Conservation (phyloP, 371 early-diverging fungal species). For the Actinomortierella wolfii region DNA sequence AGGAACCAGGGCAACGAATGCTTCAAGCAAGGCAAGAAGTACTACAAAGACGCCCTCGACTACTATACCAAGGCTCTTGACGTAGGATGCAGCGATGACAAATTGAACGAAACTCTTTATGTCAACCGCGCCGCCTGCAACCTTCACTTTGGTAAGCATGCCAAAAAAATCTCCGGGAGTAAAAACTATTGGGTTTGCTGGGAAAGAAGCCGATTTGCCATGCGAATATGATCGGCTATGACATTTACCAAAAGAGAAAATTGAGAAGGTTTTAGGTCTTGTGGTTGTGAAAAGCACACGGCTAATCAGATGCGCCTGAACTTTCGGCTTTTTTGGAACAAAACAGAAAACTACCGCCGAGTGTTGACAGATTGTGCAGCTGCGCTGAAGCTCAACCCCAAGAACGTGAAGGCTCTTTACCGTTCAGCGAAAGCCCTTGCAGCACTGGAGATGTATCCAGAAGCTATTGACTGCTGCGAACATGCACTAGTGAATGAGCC, state of each 20-base stretch:
- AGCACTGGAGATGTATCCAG: constrained; percentile 77
- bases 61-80: constrained; percentile 91
- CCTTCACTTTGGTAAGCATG: constrained; percentile 82
- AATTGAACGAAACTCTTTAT: constrained; percentile 78
- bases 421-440: constrained; percentile 86
- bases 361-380: constrained; percentile 89
- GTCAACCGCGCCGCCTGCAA: constrained; percentile 94
- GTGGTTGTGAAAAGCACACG: too few relatives aligned
- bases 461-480: constrained; percentile 87
- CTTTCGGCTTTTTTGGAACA: too few relatives aligned
- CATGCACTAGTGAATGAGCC: constrained; percentile 73
- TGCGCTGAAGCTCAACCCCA: constrained; percentile 78
- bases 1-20: constrained; percentile 95
- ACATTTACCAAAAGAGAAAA: too few relatives aligned
- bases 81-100: constrained; percentile 74
- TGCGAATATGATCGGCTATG: too few relatives aligned
- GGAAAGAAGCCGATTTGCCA: too few relatives aligned
- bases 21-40: constrained; percentile 72
- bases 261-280: too few relatives aligned
- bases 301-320: too few relatives aligned
- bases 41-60: constrained; percentile 78
- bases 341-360: constrained; percentile 77
- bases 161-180: too few relatives aligned
- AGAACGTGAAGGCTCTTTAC: constrained; percentile 91
- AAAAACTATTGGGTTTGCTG: too few relatives aligned